Conservation (phyloP, 208 protist species). For the Wallacemonas sp. region DNA sequence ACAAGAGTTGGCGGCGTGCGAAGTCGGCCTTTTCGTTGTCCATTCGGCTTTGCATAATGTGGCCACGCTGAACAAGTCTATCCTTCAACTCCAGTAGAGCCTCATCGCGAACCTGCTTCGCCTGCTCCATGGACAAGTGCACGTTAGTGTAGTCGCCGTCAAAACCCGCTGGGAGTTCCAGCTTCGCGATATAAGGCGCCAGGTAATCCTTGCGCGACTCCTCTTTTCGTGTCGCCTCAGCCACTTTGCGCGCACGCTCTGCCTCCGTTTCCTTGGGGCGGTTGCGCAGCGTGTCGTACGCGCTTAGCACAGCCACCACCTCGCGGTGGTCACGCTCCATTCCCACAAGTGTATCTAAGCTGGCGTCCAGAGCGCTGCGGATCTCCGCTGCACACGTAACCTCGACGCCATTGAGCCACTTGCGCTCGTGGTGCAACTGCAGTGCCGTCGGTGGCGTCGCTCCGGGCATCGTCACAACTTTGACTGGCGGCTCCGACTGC, state of each 20-base stretch:
- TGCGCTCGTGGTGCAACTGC: slow-evolving; percentile 82
- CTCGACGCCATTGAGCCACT: slow-evolving; percentile 71
- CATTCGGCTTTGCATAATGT: slow-evolving; percentile 90
- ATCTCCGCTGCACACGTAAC: slow-evolving; percentile 56
- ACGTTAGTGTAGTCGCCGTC: slow-evolving; percentile 80
- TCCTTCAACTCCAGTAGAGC: slow-evolving; percentile 88
- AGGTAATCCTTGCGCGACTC: slow-evolving; percentile 88
- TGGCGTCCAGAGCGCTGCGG: slow-evolving; percentile 47
- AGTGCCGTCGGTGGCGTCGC: slow-evolving; percentile 61
- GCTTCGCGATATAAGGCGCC: slow-evolving; percentile 88
- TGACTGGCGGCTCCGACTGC: slow-evolving; percentile 38
- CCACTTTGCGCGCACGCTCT: slow-evolving; percentile 62
- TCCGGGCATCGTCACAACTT: slow-evolving; percentile 69
- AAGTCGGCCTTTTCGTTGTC: slow-evolving; percentile 89
- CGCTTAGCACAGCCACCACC: slow-evolving; percentile 43
- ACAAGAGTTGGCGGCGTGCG: slow-evolving; percentile 59
- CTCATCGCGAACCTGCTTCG: slow-evolving; percentile 79
- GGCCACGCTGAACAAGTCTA: slow-evolving; percentile 85
- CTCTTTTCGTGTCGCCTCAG: slow-evolving; percentile 61
- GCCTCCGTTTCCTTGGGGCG: slow-evolving; percentile 80
- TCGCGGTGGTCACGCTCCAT: slow-evolving; percentile 43
- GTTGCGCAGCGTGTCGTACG: slow-evolving; percentile 90
- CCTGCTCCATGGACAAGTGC: slow-evolving; percentile 65
- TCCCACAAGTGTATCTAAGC: slow-evolving; percentile 52
- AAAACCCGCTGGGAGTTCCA: slow-evolving; percentile 59